Evolutionary conservation across 2,329 filamentous ascomycete genomes (phyloP).

Genomic region (Fusarium pseudocircinatum): DNA sequence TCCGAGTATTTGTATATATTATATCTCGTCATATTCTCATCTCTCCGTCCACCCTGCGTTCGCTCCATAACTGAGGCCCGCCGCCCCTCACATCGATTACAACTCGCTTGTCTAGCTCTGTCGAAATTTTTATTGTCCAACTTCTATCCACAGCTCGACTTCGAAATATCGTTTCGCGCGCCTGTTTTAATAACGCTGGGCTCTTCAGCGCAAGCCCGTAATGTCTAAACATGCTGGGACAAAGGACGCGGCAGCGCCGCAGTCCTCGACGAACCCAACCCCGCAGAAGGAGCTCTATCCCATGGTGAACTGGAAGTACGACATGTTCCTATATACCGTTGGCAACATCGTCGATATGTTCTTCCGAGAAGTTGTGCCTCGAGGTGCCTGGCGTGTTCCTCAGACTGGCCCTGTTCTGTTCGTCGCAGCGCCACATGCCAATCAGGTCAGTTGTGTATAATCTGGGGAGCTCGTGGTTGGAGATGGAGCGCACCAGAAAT

Average conservation of each 20-base stretch:
- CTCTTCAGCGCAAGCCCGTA: slow-evolving; percentile 12
- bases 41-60: neutral
- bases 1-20: slow-evolving; percentile 15
- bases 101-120: slow-evolving; percentile 17
- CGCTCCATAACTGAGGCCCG: slow-evolving; percentile 7
- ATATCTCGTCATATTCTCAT: neutral
- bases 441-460: slow-evolving; percentile 70
- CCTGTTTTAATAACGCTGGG: slow-evolving; percentile 13
- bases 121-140: slow-evolving; percentile 18
- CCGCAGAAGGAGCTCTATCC: slow-evolving; percentile 67
- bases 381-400: slow-evolving; percentile 94
- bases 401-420: slow-evolving; percentile 90
- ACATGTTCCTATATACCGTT: slow-evolving; percentile 79
- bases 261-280: slow-evolving; percentile 38
- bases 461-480: neutral
- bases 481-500: neutral
- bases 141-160: slow-evolving; percentile 6
- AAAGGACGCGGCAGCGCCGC: slow-evolving; percentile 39
- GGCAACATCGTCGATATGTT: slow-evolving; percentile 92
- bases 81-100: slow-evolving; percentile 24
- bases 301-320: slow-evolving; percentile 80
- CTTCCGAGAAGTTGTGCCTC: slow-evolving; percentile 96
- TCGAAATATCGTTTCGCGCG: neutral
- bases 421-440: slow-evolving; percentile 95
- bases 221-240: slow-evolving; percentile 39